Evolutionary conservation across 306 rosid species (phyloP), one percentile per base, ranked within the genome.

Genomic region (Quercus rubra): DNA sequence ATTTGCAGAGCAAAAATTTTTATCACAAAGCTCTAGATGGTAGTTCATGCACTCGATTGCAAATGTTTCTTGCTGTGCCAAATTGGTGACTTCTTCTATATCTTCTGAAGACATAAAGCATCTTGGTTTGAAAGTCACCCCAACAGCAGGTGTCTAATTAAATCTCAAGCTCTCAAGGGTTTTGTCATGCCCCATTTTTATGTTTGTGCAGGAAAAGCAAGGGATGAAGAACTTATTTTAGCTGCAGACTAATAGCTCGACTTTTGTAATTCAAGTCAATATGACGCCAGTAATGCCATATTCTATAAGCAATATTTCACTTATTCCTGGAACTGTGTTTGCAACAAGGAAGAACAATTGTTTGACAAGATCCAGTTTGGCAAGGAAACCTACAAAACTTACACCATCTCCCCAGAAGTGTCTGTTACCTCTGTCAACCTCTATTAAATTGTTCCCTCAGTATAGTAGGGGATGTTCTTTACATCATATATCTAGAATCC

Each of bases 241-340:
- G 55, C 76, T 74, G 83, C 64, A 74, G 62, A 57, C 3, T 58
- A 57, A 74, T 21, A 62, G 70, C 73, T 62, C 31, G 20, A 82
- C 77, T 73, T 75, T 78, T 76, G 35, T 64, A 73, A 51, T 86
- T 84, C 61, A 79, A 88, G 80, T 73, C 81, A 81, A 82, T 71
- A 93, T 90, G 98, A 90, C 79, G 78, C 88, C 90, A 20, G 87
- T 87, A 49, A 88, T 90, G 77, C 91, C 90, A 8, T 91, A 85
- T 82, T 90, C 94, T 62, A 83, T 87, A 31, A 86, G 89, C 85
- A 90, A 83, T 83, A 86, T 91, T 83, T 88, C 97, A 8, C 84
- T 90, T 62, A 84, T 91, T 81, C 94, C 91, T 59, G 93, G 96
- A 82, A 77, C 85, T 73, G 78, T 88, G 73, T 91, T 89, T 82